These are phyloP conservation scores for Eimeria tenella DNA, from an alignment of 169 alveolate genomes.

Conservation along the genomic window DNA sequence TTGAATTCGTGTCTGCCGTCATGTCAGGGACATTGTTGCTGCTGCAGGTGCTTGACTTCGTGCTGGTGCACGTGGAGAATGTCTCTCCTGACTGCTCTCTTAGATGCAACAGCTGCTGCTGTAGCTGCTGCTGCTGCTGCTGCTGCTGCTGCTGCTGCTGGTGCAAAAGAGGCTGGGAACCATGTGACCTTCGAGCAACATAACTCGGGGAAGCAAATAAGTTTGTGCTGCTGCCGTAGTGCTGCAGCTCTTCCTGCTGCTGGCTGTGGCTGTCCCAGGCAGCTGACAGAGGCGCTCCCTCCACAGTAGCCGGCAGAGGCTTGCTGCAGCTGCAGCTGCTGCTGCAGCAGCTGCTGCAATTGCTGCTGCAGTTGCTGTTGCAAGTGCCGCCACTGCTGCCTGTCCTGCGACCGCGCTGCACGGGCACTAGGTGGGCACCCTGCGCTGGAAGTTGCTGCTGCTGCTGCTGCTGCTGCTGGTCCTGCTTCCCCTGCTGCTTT, in stretches of 20 bases:
- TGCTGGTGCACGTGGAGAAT: constrained; percentile 39
- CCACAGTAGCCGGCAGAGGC: background rate
- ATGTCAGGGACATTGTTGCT: constrained; percentile 1
- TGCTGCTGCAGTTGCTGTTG: background rate
- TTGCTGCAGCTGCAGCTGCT: constrained; percentile 24
- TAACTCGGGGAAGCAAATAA: background rate
- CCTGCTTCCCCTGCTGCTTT: constrained; percentile 1
- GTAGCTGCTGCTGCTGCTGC: constrained; percentile 11
- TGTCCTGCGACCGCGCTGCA: background rate
- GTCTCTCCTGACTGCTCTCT: constrained; percentile 14
- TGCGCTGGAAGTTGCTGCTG: background rate
- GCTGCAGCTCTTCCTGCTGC: constrained; percentile 26
- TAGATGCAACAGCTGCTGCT: background rate
- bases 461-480: constrained; percentile 17
- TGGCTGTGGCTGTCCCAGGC: constrained; percentile 42
- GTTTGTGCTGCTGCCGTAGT: background rate
- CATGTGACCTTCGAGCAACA: constrained; percentile 15
- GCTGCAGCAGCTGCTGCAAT: background rate
- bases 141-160: constrained; percentile 16
- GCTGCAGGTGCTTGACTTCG: constrained; percentile 40
- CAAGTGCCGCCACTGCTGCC: background rate
- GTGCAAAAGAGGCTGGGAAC: background rate
- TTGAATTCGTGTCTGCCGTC: background rate
- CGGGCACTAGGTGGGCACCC: constrained; percentile 7
- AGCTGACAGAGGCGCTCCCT: background rate